Conservation (phyloP, 148 eudicot species). For the Gaultheria prostrata region DNA sequence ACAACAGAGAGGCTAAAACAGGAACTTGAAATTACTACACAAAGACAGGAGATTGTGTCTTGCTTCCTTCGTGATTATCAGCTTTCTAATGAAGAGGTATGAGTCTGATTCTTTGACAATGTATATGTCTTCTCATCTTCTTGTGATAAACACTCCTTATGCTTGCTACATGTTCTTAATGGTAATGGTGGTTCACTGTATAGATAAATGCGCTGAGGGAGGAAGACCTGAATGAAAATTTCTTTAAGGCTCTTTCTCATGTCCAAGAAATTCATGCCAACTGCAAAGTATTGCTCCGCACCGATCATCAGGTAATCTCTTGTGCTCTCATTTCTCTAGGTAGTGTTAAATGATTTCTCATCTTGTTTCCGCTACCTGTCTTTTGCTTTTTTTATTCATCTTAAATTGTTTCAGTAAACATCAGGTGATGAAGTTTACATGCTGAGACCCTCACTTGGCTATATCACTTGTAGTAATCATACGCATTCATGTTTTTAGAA, state of each 20-base stretch:
- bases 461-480: too few species aligned
- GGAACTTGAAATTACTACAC: conserved; percentile 88
- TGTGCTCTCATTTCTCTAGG: background rate
- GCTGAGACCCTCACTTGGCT: too few species aligned
- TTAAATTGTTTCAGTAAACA: background rate
- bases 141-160: background rate
- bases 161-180: conserved; percentile 13
- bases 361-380: background rate
- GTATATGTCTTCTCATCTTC: background rate
- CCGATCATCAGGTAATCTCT: conserved; percentile 87
- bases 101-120: background rate
- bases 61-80: conserved; percentile 95
- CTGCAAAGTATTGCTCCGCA: conserved; percentile 90
- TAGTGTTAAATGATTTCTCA: background rate
- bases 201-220: conserved; percentile 93
- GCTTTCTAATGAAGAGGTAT: conserved; percentile 94
- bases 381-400: background rate
- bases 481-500: background rate
- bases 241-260: conserved; percentile 95
- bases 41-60: conserved; percentile 93
- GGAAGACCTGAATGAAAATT: conserved; percentile 84
- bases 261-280: conserved; percentile 97
- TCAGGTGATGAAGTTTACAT: background rate
- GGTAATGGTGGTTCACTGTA: conserved; percentile 21
- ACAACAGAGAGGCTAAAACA: conserved; percentile 94